Conservation (phyloP, 2,329 filamentous ascomycete species). For the Calcarisporium arbuscula region DNA sequence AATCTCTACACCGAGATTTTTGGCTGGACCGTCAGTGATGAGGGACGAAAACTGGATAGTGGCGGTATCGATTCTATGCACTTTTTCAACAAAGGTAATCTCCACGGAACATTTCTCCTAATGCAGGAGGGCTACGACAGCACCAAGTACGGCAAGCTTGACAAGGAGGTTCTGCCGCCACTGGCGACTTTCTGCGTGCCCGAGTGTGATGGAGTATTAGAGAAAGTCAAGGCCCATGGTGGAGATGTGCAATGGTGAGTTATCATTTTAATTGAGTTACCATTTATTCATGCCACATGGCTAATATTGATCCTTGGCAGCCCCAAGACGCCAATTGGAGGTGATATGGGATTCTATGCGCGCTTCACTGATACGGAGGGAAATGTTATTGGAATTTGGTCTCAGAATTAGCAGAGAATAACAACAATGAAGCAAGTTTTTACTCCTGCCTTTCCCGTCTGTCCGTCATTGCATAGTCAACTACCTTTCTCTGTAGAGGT, state of each 20-base stretch:
- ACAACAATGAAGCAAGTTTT: no score
- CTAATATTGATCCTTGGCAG: no score
- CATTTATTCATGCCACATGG: no score
- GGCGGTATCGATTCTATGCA: constrained; percentile 23
- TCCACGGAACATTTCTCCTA: constrained; percentile 28
- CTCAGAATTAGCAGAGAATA: no score
- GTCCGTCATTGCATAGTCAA: no score
- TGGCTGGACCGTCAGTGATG: constrained; percentile 21
- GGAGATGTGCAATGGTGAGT: constrained; percentile 30
- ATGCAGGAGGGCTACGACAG: constrained; percentile 23
- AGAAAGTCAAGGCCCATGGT: constrained; percentile 21
- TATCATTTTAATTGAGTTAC: no score
- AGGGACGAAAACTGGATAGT: constrained; percentile 12
- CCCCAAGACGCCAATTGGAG: constrained; percentile 28
- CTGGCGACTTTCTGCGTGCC: constrained; percentile 27
- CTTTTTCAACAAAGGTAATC: constrained; percentile 25
- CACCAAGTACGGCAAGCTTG: constrained; percentile 18
- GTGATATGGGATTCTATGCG: constrained; percentile 27
- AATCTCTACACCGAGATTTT: constrained; percentile 32
- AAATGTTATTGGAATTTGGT: constrained; percentile 30
- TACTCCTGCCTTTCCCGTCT: no score
- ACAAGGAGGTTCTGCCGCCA: constrained; percentile 19
- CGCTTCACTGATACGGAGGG: constrained; percentile 31
- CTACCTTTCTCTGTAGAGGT: no score
- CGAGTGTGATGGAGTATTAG: constrained; percentile 25